phyloP scores from a whole-genome alignment of 1,284 basidiomycete species.

The Abortiporus biennis region DNA sequence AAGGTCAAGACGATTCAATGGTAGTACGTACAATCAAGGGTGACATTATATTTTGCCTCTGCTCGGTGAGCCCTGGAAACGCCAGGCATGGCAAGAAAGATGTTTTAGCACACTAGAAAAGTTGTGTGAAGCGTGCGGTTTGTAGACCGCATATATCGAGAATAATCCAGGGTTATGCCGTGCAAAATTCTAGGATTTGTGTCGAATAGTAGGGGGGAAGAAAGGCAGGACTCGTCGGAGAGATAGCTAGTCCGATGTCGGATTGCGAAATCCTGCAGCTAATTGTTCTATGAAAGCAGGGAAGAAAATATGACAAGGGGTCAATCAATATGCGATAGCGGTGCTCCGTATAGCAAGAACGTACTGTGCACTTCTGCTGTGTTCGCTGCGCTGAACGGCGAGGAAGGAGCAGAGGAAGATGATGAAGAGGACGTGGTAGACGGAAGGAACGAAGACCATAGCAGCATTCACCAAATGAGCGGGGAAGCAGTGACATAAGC shows the following conservation, averaged over 20 bases:
- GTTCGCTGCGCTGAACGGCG: neutral
- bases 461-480: too few species aligned
- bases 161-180: neutral
- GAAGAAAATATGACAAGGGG: neutral
- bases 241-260: neutral
- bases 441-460: neutral
- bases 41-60: conserved; percentile 73
- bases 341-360: too few species aligned
- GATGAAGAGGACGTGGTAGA: neutral
- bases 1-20: too few species aligned
- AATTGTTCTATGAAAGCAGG: neutral
- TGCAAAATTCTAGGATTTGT: neutral
- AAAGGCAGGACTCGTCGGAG: neutral
- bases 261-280: neutral
- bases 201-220: neutral
- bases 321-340: neutral
- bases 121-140: too few species aligned
- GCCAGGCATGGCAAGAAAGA: conserved; percentile 23
- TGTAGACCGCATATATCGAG: neutral
- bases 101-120: conserved; percentile 3
- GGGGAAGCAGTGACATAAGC: too few species aligned
- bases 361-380: too few species aligned
- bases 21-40: conserved; percentile 65
- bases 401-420: neutral
- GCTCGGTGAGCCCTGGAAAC: conserved; percentile 32